Base-by-base conservation (phyloP, 148 eudicot genomes). In the Polygonum aviculare region DNA sequence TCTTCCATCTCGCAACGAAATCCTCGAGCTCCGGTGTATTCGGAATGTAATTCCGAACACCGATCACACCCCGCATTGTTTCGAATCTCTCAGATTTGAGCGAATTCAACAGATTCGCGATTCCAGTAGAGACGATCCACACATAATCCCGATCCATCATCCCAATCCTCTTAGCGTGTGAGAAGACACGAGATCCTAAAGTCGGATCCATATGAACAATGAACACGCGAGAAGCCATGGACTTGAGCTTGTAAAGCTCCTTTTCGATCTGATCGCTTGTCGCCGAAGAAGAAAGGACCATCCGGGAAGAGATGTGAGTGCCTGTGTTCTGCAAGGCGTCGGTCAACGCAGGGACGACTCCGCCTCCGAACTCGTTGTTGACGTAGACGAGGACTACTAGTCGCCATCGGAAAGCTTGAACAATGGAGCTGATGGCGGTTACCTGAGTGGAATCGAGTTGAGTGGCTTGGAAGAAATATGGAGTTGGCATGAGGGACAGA, bases 121-220 rank as follows among this genome's bases (percentile, higher is more conserved):
- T 74, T 18, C 65, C 83, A 76, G 79, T 88, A 0, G 96, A 86
- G 49, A 88, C 79, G 26, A 90, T 84, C 98, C 98, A 93, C 3
- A 78, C 96, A 75, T 89, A 90, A 15, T 88, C 96, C 12, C 76
- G 16, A 7, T 62, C 75, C 93, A 93, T 89, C 98, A 93, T 93
- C 60, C 84, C 90, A 51, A 80, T 65, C 76, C 84, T 55, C n/a
- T 82, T 76, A 4, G 83, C 98, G 60, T 71, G 82, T 8, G 74
- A 12, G 77, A 93, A 93, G 3, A 90, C 26, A 10, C 82, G 84
- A 1, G 86, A 82, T 50, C 87, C 95, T 4, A 89, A 80, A 16
- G 18, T 7, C 4, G 84, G 78, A 15, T 70, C 60, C 91, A 89
- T 84, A 77, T 90, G 93, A 31, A 90, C 96, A 18, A 92, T 74